A percentile compares a stretch with the other conserved stretches of the same genome.
These are phyloP conservation scores for Willaertia magna DNA, from an alignment of 208 protist genomes.

Conservation along the genomic window DNA sequence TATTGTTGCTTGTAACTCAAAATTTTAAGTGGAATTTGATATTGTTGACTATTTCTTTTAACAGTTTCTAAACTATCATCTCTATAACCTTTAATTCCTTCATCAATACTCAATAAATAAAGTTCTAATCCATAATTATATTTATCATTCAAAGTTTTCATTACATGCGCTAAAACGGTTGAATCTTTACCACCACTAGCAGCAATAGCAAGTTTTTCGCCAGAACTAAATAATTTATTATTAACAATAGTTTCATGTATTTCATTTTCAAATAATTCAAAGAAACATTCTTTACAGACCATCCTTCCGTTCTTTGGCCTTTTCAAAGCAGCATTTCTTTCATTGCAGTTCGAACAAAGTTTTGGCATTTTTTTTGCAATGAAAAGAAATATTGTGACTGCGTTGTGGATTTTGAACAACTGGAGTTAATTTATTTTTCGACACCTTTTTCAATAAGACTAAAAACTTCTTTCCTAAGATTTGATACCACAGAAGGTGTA, in stretches of 20 bases:
- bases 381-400: too few relatives aligned
- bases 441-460: neutral
- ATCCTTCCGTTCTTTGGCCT: conserved; percentile 67
- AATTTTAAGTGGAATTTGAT: conserved; percentile 79
- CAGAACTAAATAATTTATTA: conserved; percentile 67
- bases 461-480: neutral
- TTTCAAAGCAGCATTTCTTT: conserved; percentile 37
- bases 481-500: neutral
- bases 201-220: conserved; percentile 78
- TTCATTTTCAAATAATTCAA: conserved; percentile 76
- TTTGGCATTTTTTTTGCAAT: neutral
- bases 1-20: conserved; percentile 86
- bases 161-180: conserved; percentile 84
- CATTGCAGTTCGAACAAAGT: neutral
- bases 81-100: conserved; percentile 93
- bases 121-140: conserved; percentile 79
- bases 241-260: conserved; percentile 82
- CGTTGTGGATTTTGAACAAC: too few relatives aligned
- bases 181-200: conserved; percentile 92
- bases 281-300: conserved; percentile 86
- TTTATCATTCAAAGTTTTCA: conserved; percentile 71
- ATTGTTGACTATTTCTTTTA: conserved; percentile 70
- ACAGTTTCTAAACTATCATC: conserved; percentile 92
- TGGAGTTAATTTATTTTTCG: too few relatives aligned
- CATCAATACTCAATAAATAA: conserved; percentile 87